phyloP scores from a whole-genome alignment of 768 basidiomycete genomes.

The Auricularia sp. region DNA sequence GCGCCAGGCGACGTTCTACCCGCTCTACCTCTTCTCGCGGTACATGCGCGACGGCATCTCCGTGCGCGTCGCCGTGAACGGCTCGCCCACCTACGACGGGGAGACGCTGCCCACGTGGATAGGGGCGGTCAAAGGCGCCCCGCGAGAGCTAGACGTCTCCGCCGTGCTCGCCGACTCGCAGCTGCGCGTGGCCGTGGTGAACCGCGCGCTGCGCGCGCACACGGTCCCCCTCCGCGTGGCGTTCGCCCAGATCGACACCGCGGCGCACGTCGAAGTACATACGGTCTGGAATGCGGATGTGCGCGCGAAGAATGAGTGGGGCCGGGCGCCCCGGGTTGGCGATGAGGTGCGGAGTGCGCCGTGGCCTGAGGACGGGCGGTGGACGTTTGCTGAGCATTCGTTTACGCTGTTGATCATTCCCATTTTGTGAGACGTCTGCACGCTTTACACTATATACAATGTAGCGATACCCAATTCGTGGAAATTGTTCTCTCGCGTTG shows the following conservation, averaged over 20 bases:
- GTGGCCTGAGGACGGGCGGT: conserved; percentile 23
- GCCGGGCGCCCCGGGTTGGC: conserved; percentile 23
- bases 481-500: no score
- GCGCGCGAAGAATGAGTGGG: conserved; percentile 32
- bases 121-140: conserved; percentile 28
- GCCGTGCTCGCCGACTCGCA: conserved; percentile 29
- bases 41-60: conserved; percentile 41
- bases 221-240: conserved; percentile 30
- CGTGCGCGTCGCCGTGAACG: conserved; percentile 26
- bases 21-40: conserved; percentile 42
- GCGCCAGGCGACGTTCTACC: conserved; percentile 38
- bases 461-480: no score
- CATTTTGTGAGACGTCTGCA: no score
- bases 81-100: conserved; percentile 28
- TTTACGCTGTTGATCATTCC: conserved; percentile 18
- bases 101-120: conserved; percentile 46
- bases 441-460: no score
- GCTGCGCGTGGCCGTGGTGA: conserved; percentile 44
- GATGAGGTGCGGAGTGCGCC: conserved; percentile 24
- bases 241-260: conserved; percentile 16
- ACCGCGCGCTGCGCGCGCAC: conserved; percentile 32
- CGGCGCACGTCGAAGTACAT: conserved; percentile 28
- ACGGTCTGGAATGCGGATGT: conserved; percentile 44
- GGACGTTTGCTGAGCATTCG: conserved; percentile 35
- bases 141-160: conserved; percentile 39